phyloP scores from a whole-genome alignment of 257 asterid species.

The Jacaranda mimosifolia region DNA sequence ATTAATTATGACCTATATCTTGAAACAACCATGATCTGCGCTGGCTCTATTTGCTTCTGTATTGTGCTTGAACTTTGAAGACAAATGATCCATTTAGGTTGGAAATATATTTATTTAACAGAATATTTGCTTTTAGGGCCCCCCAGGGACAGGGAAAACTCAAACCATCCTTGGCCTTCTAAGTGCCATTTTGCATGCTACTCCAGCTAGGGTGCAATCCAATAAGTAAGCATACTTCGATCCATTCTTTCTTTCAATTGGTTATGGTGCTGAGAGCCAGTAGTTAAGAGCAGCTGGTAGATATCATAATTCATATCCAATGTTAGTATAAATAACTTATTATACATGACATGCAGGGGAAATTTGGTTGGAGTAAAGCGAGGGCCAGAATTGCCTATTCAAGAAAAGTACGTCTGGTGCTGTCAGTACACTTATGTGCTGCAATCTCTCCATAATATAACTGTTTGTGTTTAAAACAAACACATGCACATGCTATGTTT shows the following conservation, averaged over 20 bases:
- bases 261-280: conserved; percentile 27
- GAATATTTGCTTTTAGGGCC: conserved; percentile 71
- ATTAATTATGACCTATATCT: not conserved
- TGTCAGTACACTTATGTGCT: conserved; percentile 40
- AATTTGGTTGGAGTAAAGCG: conserved; percentile 54
- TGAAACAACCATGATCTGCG: conserved; percentile 14
- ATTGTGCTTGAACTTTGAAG: conserved; percentile 23
- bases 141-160: conserved; percentile 99
- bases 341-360: conserved; percentile 61
- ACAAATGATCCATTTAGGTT: conserved; percentile 19
- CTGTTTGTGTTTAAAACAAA: not conserved
- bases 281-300: conserved; percentile 25
- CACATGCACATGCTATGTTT: not conserved
- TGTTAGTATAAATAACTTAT: conserved; percentile 13
- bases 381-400: conserved; percentile 68
- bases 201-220: conserved; percentile 90
- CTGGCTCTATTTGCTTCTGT: conserved; percentile 19
- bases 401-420: conserved; percentile 69
- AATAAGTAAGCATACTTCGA: conserved; percentile 54
- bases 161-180: conserved; percentile 97
- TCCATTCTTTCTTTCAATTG: conserved; percentile 27
- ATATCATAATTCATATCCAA: conserved; percentile 6
- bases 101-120: conserved; percentile 42
- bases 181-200: conserved; percentile 95
- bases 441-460: conserved; percentile 24